A percentile compares a stretch with the other conserved stretches of the same genome.
Conservation (phyloP, 345 rosid genomes). For the Salix caprea region DNA sequence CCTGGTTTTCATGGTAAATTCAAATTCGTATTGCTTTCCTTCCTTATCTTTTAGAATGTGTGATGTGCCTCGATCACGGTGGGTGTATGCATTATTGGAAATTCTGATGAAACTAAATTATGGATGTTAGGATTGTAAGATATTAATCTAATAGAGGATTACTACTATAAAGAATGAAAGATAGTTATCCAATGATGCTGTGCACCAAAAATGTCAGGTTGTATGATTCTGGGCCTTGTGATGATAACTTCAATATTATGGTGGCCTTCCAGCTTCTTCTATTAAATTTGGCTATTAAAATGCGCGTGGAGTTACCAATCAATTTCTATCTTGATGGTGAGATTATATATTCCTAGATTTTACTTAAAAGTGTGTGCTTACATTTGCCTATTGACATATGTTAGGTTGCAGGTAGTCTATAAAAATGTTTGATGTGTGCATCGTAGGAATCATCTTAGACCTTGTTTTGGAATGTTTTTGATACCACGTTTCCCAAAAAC, state of each 20-base stretch:
- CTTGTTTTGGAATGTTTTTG: too few relatives aligned
- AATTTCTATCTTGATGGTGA: neutral
- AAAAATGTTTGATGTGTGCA: neutral
- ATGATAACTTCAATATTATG: neutral
- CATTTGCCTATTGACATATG: neutral
- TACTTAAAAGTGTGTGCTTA: neutral
- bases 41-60: neutral
- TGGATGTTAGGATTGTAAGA: neutral
- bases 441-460: neutral
- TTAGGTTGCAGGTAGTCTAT: neutral
- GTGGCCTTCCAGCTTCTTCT: neutral
- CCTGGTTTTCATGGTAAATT: neutral
- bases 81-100: neutral
- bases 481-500: too few relatives aligned
- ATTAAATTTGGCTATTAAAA: neutral
- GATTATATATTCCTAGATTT: neutral
- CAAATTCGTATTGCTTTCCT: neutral
- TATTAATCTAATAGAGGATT: neutral
- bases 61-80: neutral
- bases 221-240: neutral
- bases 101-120: neutral
- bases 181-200: neutral
- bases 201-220: neutral
- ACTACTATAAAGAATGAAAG: neutral
- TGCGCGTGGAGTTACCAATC: too few relatives aligned